Percentiles rank a stretch among this genome's conserved stretches.
Evolutionary conservation across 441 rosid genomes (phyloP).

Genomic region (Pelargonium fulgidum): DNA sequence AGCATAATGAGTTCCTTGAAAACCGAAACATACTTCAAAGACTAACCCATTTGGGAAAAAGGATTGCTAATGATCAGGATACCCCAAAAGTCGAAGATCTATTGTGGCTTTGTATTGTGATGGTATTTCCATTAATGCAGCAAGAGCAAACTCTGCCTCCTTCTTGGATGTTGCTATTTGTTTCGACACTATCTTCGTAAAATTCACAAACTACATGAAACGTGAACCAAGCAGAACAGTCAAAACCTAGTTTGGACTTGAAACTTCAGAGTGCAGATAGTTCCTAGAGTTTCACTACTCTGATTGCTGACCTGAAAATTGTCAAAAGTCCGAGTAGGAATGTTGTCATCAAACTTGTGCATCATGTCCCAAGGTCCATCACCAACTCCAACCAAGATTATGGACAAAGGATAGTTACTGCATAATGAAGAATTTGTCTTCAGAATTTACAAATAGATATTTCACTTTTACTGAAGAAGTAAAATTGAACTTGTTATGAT

Average conservation of each 20-base stretch:
- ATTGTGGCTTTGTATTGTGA: slow-evolving; percentile 29
- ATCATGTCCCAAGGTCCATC: slow-evolving; percentile 34
- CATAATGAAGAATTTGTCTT: neutral
- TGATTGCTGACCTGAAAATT: slow-evolving; percentile 25
- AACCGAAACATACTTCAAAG: too few species aligned
- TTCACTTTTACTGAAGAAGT: neutral
- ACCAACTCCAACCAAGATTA: slow-evolving; percentile 31
- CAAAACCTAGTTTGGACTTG: neutral
- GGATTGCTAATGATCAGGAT: neutral
- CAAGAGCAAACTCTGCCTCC: slow-evolving; percentile 26
- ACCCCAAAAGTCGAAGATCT: slow-evolving; percentile 30
- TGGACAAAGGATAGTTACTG: slow-evolving; percentile 27
- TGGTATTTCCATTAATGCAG: slow-evolving; percentile 25
- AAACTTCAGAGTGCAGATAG: neutral
- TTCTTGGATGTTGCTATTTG: slow-evolving; percentile 15
- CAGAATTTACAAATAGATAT: neutral
- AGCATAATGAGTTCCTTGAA: too few species aligned
- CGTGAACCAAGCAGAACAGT: neutral
- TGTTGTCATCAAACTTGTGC: slow-evolving; percentile 28
- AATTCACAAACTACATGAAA: slow-evolving; percentile 26
- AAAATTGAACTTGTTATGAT: neutral
- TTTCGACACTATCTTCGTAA: slow-evolving; percentile 25
- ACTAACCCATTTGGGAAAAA: too few species aligned
- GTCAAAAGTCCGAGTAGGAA: slow-evolving; percentile 29
- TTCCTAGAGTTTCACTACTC: neutral